These are phyloP conservation scores for Ogataea saltuana DNA, from an alignment of 805 yeast genomes.

Conservation along the genomic window DNA sequence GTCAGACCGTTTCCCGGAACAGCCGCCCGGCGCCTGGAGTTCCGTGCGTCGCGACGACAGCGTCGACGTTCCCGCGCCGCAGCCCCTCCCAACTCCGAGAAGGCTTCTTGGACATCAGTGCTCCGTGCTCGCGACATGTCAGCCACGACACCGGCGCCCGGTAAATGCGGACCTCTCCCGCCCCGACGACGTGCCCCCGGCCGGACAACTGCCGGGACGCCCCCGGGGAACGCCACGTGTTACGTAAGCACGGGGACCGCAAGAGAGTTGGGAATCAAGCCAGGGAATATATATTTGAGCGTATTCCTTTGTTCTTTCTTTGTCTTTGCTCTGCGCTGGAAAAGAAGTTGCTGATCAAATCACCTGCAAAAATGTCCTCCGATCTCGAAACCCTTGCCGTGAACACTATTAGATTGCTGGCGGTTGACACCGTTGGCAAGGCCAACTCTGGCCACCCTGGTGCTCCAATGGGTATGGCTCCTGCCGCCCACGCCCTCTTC, in stretches of 20 bases:
- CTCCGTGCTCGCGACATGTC: slow-evolving; percentile 7
- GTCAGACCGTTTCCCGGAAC: neutral
- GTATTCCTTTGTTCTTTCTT: neutral
- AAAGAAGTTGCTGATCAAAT: neutral
- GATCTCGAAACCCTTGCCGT: slow-evolving; percentile 75
- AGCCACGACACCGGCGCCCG: slow-evolving; percentile 4
- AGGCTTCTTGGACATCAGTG: slow-evolving; percentile 5
- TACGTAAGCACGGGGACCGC: neutral
- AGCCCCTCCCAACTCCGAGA: neutral
- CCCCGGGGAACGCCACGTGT: neutral
- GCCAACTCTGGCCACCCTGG: slow-evolving; percentile 99
- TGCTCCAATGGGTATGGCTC: slow-evolving; percentile 98
- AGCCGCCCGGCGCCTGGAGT: slow-evolving; percentile 6
- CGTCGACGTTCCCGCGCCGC: neutral
- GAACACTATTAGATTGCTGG: slow-evolving; percentile 83
- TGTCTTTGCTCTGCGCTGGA: slow-evolving; percentile 1
- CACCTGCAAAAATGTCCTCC: slow-evolving; percentile 31
- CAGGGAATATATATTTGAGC: neutral
- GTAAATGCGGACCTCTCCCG: neutral
- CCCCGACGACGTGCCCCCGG: neutral
- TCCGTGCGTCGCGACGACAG: slow-evolving; percentile 5
- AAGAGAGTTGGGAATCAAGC: neutral
- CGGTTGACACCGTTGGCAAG: slow-evolving; percentile 82
- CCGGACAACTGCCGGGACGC: neutral
- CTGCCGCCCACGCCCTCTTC: slow-evolving; percentile 88